Evolutionary conservation across 2,329 filamentous ascomycete species (phyloP).

Genomic region (Verticillium isaacii): DNA sequence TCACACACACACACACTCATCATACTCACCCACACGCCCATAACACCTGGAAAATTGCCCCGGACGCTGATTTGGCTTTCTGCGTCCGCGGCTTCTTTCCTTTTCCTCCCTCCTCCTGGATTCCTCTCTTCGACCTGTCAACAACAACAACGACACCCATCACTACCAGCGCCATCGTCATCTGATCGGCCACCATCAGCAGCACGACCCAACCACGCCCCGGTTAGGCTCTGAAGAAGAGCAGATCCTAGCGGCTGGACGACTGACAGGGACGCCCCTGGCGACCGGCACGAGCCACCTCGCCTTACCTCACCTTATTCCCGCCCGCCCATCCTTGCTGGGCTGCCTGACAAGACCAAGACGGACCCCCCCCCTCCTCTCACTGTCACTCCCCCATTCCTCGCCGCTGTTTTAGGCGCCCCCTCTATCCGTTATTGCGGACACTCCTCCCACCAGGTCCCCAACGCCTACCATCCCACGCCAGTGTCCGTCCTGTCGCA

Average conservation of each 20-base stretch:
- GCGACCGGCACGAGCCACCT: slow-evolving; percentile 10
- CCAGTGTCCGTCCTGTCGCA: neutral
- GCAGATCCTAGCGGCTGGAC: slow-evolving; percentile 3
- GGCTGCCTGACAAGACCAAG: neutral
- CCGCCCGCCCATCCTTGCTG: slow-evolving; percentile 8
- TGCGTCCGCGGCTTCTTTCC: neutral
- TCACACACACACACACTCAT: neutral
- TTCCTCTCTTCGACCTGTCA: neutral
- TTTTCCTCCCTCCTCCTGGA: neutral
- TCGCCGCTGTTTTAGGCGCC: slow-evolving; percentile 8
- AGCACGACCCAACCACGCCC: neutral
- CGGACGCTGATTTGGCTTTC: neutral
- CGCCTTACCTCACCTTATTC: slow-evolving; percentile 8
- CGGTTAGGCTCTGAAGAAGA: neutral
- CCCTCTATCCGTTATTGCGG: slow-evolving; percentile 13
- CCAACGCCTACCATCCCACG: slow-evolving; percentile 3
- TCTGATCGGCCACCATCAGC: neutral
- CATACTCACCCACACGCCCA: neutral
- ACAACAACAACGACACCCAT: neutral
- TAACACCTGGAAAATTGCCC: neutral
- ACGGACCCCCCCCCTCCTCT: neutral
- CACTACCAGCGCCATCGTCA: neutral
- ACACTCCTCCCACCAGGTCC: slow-evolving; percentile 7
- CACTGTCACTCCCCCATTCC: neutral
- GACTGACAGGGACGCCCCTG: slow-evolving; percentile 8